These are phyloP conservation scores for Cubamyces sp. DNA, from an alignment of 768 basidiomycete species.

Conservation along the genomic window DNA sequence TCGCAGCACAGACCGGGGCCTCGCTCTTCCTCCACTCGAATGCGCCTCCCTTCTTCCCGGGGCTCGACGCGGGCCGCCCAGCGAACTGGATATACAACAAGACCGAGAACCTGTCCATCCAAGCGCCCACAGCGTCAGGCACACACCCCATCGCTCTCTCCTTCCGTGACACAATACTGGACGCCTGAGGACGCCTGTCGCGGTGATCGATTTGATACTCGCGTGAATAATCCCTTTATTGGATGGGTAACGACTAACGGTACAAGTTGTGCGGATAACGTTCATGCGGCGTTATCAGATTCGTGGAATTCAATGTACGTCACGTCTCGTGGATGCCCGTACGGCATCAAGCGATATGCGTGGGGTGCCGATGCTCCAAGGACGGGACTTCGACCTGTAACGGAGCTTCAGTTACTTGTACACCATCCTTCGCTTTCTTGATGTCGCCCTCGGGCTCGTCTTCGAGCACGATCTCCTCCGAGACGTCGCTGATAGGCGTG, in stretches of 20 bases:
- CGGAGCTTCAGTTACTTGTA: background rate
- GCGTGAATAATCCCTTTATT: too few species aligned
- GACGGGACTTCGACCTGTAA: background rate
- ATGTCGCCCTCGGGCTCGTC: conserved; percentile 10
- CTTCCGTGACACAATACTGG: conserved; percentile 30
- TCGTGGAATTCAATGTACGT: background rate
- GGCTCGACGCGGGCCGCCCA: conserved; percentile 20
- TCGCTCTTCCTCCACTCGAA: conserved; percentile 82
- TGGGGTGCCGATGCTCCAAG: conserved; percentile 10
- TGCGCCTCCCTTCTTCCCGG: conserved; percentile 53
- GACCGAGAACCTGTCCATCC: conserved; percentile 63
- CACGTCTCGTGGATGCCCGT: background rate
- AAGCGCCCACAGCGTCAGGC: conserved; percentile 42
- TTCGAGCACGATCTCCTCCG: conserved; percentile 15
- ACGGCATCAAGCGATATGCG: background rate
- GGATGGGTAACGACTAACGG: too few species aligned
- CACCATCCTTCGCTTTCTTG: conserved; percentile 2
- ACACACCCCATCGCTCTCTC: conserved; percentile 37
- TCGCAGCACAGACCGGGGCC: conserved; percentile 89
- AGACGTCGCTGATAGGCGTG: conserved; percentile 13
- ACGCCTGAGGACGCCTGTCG: conserved; percentile 52
- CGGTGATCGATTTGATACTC: conserved; percentile 46
- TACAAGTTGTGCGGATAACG: too few species aligned
- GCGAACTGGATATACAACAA: conserved; percentile 77
- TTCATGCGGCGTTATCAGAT: background rate